Evolutionary conservation across 2,329 filamentous ascomycete species (phyloP), one percentile per base, ranked within the genome.

Genomic region (Talaromyces sp.): DNA sequence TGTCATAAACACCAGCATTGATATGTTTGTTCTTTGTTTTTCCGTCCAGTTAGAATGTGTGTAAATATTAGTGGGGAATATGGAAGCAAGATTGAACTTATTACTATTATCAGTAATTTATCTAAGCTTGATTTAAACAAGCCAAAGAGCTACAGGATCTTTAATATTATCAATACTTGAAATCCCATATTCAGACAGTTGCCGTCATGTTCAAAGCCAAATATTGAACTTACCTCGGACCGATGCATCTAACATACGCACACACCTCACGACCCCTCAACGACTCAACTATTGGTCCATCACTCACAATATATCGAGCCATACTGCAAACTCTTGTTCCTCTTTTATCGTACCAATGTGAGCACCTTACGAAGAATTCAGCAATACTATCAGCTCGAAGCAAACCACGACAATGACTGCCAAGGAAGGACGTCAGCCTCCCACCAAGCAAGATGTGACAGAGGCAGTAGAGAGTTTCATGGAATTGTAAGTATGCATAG

Each of bases 1-100:
- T 31, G 41, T 54, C 49, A 61, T 52, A 52, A 27, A 43, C 47
- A 19, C 11, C 35, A 41, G 47, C 60, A 62, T 62, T 31, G 35
- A 52, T 62, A 19, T 52, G 43, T 31, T 58, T 50, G 19, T 39
- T 25, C n/a, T 25, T 50, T 56, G 50, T 59, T 31, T 33, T 41
- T 59, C n/a, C 62, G 52, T 49, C 45, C 22, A 50, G 47, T 56
- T 58, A 62, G 52, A 66, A 62, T 59, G 54, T 66, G 52, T 66
- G 64, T 66, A 66, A 62, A 66, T 66, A 66, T 66, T 62, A 66
- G 64, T 59, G 56, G 56, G 56, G 43, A 45, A 31, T 31, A 59
- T 59, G 22, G 56, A 59, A 59, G n/a, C 39, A 45, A 45, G 7
- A 33, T 43, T 31, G 37, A 59, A 59, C 27, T 27, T 41, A 59